Percentiles rank a stretch among this genome's conserved stretches.
Conservation (phyloP, 1,139 yeast species). For the Schwanniomyces etchellsii region DNA sequence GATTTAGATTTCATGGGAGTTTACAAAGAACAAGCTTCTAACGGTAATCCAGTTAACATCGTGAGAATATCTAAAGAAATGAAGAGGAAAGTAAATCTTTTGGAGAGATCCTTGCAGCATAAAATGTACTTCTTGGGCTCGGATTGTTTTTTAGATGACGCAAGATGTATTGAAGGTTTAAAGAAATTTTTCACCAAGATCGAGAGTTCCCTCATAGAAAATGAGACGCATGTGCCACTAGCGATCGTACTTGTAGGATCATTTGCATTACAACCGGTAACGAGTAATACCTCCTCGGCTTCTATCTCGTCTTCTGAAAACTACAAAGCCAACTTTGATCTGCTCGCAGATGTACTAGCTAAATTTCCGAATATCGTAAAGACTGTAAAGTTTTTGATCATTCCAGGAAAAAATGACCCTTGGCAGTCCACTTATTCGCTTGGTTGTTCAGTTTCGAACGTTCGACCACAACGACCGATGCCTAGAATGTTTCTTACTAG, state of each 20-base stretch:
- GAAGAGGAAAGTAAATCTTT: conserved; percentile 44
- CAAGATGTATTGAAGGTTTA: conserved; percentile 53
- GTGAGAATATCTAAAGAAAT: conserved; percentile 57
- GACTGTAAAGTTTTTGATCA: conserved; percentile 49
- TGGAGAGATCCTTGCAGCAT: conserved; percentile 60
- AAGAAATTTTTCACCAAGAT: conserved; percentile 51
- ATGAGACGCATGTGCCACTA: conserved; percentile 39
- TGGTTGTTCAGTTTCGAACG: conserved; percentile 52
- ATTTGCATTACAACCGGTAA: conserved; percentile 61
- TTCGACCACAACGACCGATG: conserved; percentile 67
- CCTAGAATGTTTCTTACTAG: conserved; percentile 69
- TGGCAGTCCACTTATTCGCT: conserved; percentile 76
- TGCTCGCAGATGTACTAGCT: conserved; percentile 52
- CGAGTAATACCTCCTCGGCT: conserved; percentile 36
- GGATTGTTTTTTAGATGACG: conserved; percentile 61
- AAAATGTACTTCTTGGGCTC: conserved; percentile 68
- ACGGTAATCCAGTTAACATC: conserved; percentile 20
- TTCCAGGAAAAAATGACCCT: conserved; percentile 92
- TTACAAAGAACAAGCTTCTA: conserved; percentile 33
- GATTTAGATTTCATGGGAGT: conserved; percentile 75
- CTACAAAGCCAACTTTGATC: conserved; percentile 72
- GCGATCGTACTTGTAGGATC: conserved; percentile 49
- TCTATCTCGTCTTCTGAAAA: conserved; percentile 41
- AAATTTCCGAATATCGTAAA: conserved; percentile 27
- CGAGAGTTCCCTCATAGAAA: conserved; percentile 36